These are phyloP conservation scores for Lactarius tabidus DNA, from an alignment of 768 basidiomycete species.

Conservation along the genomic window DNA sequence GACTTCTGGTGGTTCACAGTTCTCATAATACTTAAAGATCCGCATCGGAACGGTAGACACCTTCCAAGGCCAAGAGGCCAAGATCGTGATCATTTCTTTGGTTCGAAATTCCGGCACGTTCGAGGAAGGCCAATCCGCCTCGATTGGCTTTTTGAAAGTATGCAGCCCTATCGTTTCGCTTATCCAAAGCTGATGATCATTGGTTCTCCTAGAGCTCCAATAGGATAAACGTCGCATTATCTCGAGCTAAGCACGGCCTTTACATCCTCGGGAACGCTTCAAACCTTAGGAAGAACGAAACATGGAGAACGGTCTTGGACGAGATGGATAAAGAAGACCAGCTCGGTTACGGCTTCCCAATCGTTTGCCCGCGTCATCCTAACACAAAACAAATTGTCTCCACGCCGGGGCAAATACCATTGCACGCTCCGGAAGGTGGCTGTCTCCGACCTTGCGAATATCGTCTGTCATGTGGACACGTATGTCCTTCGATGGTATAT, in stretches of 20 bases:
- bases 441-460: slow-evolving; percentile 32
- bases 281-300: slow-evolving; percentile 47
- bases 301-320: slow-evolving; percentile 58
- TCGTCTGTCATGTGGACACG: slow-evolving; percentile 32
- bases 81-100: slow-evolving; percentile 68
- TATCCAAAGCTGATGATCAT: slow-evolving; percentile 31
- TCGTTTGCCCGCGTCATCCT: slow-evolving; percentile 24
- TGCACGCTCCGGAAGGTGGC: slow-evolving; percentile 29
- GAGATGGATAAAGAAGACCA: slow-evolving; percentile 46
- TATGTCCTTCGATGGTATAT: slow-evolving; percentile 31
- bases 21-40: slow-evolving; percentile 40
- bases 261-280: slow-evolving; percentile 68
- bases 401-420: slow-evolving; percentile 19
- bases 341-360: slow-evolving; percentile 11
- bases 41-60: slow-evolving; percentile 72
- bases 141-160: slow-evolving; percentile 75
- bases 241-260: slow-evolving; percentile 69
- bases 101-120: slow-evolving; percentile 64
- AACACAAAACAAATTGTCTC: neutral
- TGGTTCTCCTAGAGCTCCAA: slow-evolving; percentile 31
- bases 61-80: slow-evolving; percentile 73
- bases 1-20: neutral
- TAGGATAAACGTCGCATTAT: slow-evolving; percentile 55
- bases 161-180: neutral
- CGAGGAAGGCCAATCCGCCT: slow-evolving; percentile 31